Evolutionary conservation across 192 early-diverging fungal species (phyloP), one percentile per base, ranked within the genome.

Genomic region (Helicostylum pulchrum): DNA sequence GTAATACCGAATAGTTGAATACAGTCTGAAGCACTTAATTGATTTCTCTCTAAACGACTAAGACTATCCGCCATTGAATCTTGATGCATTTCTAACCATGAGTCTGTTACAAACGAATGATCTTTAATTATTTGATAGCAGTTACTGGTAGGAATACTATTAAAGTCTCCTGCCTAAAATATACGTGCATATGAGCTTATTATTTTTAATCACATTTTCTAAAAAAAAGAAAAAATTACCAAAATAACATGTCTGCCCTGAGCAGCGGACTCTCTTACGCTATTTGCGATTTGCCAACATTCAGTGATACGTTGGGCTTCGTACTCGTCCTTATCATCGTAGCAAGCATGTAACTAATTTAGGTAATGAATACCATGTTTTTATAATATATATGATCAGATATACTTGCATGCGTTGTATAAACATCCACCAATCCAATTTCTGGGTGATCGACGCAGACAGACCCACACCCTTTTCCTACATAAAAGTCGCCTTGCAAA

Each of bases 401-500:
- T 26, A 43, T 32, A 58, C 76, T 67, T 82, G 80, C 83, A 71
- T 85, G 83, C 4, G 83, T 85, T 32, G 78, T 85, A 61, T 79
- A 83, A 12, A 85, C 62, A 50, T 85, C 77, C 45, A 83, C 74
- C 17, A 78, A 59, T 17, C 83, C 83, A 54, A 73, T 70, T 8
- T 63, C 68, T 0, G 83, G 83, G 63, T 85, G 83, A 5, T 71
- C 67, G 34, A 85, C 63, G 10, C 71, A 71, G 7, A 69, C 79
- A 45, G 75, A 77, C 3, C 70, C 79, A 42, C 69, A 70, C 11
- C 83, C 78, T 69, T 85, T 85, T 34, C 83, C 80, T 0, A 78
- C 78, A 64, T 80, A 85, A 65, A 65, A 85, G 46, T 85, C 83
- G 6, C 83, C 83, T 50, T 82, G 80, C 12, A 66, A 74, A 17